These are phyloP conservation scores for Spiraea crenata DNA, from an alignment of 331 rosid genomes.

Conservation along the genomic window DNA sequence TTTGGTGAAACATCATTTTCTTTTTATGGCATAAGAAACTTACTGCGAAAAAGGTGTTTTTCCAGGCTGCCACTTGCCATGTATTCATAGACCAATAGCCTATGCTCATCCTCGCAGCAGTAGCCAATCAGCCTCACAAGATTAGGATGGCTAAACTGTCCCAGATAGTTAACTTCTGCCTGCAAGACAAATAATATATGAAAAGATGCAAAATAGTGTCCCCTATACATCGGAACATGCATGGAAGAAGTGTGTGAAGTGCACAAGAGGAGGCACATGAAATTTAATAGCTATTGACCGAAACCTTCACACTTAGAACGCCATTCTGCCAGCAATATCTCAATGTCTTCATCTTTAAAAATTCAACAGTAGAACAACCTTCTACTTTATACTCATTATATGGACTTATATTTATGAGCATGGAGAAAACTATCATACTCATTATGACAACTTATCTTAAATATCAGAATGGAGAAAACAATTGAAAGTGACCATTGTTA, in stretches of 20 bases:
- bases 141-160: slow-evolving; percentile 75
- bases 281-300: neutral
- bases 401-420: neutral
- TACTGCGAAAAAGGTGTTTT: slow-evolving; percentile 88
- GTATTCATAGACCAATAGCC: slow-evolving; percentile 82
- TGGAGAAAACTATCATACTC: neutral
- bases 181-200: slow-evolving; percentile 36
- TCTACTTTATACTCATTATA: neutral
- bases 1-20: neutral
- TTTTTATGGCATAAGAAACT: slow-evolving; percentile 27
- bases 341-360: neutral
- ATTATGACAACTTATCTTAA: neutral
- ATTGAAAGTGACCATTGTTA: neutral
- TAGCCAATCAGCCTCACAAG: slow-evolving; percentile 90
- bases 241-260: neutral
- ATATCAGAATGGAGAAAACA: neutral
- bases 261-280: slow-evolving; percentile 7
- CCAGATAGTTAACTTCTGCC: slow-evolving; percentile 89
- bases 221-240: neutral
- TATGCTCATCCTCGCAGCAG: slow-evolving; percentile 88
- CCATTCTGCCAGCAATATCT: neutral
- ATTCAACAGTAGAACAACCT: neutral
- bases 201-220: neutral
- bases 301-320: neutral
- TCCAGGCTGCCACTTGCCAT: slow-evolving; percentile 94